Base-by-base conservation (phyloP, 129 eudicot species). In the Smallanthus sonchifolius region DNA sequence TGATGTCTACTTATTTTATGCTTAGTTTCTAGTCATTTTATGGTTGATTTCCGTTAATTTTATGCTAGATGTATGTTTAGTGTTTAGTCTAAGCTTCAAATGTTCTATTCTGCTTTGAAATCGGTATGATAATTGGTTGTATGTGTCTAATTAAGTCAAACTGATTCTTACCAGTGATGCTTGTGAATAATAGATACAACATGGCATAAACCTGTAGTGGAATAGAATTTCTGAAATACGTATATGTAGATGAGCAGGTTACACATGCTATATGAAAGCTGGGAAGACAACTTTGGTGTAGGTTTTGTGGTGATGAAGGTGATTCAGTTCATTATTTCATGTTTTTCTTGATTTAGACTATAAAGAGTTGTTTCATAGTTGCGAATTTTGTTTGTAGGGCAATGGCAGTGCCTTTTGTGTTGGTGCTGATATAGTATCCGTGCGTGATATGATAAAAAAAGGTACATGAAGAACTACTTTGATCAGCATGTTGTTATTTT, bases 221-320 rank as follows among this genome's bases (percentile, higher is more conserved):
- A 1, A 1, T 24, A 24, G 30, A 24, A 24, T 24, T 24, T 24
- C 30, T 24, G 30, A 24, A 24, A 24, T 24, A 24, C 1, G 30
- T 24, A 42, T 7, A 0, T 72, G 51, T 68, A 91, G 97, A 81
- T 80, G 65, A 70, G 56, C 47, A 83, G 76, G 84, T 65, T 89
- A 19, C 86, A 81, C 14, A 80, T 82, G 72, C 85, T 88, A 69
- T 89, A 92, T 83, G 77, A 80, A 63, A 75, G 75, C 62, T 92
- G 97, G 97, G 97, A 92, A 82, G 86, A 85, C 28, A 75, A 82
- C 17, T 89, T 84, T 44, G 70, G 78, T 38, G 60, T 89, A 77
- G 89, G 91, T 59, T 89, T 92, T 76, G 96, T 87, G 75, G 84
- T 83, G 43, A 52, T 87, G 84, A 89, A 89, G 98, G 94, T 92